Conservation (phyloP, 352 stramenopile species). For the Pythium biforme region DNA sequence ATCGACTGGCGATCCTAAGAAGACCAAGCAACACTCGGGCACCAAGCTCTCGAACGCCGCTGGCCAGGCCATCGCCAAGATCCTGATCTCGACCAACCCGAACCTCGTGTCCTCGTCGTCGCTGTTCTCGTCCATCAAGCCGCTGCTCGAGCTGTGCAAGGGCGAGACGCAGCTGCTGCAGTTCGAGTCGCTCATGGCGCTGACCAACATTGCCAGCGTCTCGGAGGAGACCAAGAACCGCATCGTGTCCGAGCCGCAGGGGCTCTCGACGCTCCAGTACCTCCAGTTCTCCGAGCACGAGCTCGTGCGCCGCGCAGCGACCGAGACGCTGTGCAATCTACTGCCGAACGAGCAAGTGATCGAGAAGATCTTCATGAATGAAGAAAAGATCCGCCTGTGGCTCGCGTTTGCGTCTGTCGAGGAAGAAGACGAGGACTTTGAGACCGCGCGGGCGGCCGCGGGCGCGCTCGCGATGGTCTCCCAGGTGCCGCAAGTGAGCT, state of each 20-base stretch:
- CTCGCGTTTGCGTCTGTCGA: constrained; percentile 91
- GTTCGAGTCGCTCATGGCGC: constrained; percentile 94
- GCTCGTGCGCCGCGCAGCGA: constrained; percentile 95
- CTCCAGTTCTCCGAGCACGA: constrained; percentile 97
- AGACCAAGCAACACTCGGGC: constrained; percentile 41
- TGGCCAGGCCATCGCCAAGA: constrained; percentile 93
- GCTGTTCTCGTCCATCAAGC: constrained; percentile 74
- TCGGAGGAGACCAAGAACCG: constrained; percentile 94
- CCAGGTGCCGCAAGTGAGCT: constrained; percentile 69
- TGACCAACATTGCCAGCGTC: constrained; percentile 96
- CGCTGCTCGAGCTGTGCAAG: constrained; percentile 93
- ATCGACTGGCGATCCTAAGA: background rate
- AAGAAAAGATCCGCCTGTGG: constrained; percentile 93
- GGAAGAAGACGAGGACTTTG: constrained; percentile 91
- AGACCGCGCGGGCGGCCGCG: constrained; percentile 88
- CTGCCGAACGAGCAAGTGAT: constrained; percentile 93
- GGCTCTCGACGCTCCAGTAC: constrained; percentile 76
- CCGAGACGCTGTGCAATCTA: constrained; percentile 96
- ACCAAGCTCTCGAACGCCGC: constrained; percentile 89
- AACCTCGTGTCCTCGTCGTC: constrained; percentile 82
- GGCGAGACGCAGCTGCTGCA: constrained; percentile 91
- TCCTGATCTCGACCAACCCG: constrained; percentile 97
- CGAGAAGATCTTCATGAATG: constrained; percentile 90
- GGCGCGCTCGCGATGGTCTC: constrained; percentile 94
- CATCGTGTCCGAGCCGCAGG: constrained; percentile 65